Evolutionary conservation across 2,329 filamentous ascomycete genomes (phyloP), one percentile per base, ranked within the genome.

Genomic region (Epicoccum nigrum): DNA sequence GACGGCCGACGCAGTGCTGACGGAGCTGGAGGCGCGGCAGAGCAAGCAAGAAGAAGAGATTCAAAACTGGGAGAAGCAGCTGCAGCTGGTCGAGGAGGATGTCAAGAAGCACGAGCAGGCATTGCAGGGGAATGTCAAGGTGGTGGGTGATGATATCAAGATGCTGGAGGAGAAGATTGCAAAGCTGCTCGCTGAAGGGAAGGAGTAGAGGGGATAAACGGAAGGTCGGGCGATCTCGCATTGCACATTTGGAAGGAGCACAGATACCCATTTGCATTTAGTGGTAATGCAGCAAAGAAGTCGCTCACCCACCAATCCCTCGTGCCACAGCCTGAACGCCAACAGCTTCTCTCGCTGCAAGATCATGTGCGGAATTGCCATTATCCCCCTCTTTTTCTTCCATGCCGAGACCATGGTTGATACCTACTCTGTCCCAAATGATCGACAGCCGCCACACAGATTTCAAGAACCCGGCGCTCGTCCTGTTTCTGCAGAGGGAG

Each of bases 121-220:
- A 4, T 88, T 95, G 78, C 84, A 84, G 59, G 83, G 81, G 42
- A 99, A 99, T 73, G 86, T 92, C 73, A 86, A 88, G 63, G 82
- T 89, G n/a, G 87, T 97, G 55, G 89, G 93, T 60, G 85, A 84
- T 32, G 97, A 92, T 91, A 90, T 97, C 4, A 90, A 89, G 72
- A 90, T 88, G 49, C 75, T 99, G 46, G 93, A 97, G 76, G 83
- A 80, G 64, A 88, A 89, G 73, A 81, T 97, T 71, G 81, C 81
- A 54, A 73, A 69, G 51, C 34, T 69, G 45, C 55, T 63, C 6
- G 43, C 52, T 32, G 51, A 35, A 6, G 33, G 45, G 28, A 43
- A 43, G 43, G 47, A 45, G 4, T 45, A 54, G 23, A 25, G 1
- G 23, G 23, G 1, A 25, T 25, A 25, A 9, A 25, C 1, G 23